Conservation (phyloP, 176 grass and related monocot genomes). For the Saccharum spontaneum region DNA sequence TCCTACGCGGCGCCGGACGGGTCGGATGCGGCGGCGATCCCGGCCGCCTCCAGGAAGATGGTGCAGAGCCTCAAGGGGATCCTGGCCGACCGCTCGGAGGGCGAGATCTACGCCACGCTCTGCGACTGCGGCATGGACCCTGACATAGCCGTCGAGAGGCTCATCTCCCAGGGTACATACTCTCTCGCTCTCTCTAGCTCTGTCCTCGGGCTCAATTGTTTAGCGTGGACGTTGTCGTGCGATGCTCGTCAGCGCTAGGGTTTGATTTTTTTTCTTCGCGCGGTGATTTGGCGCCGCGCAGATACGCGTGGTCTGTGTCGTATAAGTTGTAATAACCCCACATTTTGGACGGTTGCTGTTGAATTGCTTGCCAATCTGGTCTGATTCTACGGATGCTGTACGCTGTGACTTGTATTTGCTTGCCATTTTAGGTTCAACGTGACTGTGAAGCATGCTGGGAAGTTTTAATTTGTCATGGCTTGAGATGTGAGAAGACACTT, state of each 20-base stretch:
- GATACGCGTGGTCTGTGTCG: neutral
- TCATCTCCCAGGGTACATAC: slow-evolving; percentile 63
- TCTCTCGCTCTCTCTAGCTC: too few relatives aligned
- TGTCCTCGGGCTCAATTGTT: neutral
- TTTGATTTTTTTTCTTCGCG: neutral
- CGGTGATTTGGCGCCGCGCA: neutral
- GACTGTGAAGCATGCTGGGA: neutral
- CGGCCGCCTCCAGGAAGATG: slow-evolving; percentile 55
- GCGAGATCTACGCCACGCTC: slow-evolving; percentile 74
- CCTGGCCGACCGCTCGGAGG: slow-evolving; percentile 63
- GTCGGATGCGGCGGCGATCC: slow-evolving; percentile 48
- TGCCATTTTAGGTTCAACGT: neutral
- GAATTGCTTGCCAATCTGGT: slow-evolving; percentile 19
- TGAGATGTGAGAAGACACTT: neutral
- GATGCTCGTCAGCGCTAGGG: slow-evolving; percentile 21
- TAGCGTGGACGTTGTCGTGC: neutral
- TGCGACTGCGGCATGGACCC: slow-evolving; percentile 83
- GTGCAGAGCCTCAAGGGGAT: slow-evolving; percentile 79
- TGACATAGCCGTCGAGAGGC: slow-evolving; percentile 69
- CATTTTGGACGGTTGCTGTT: neutral
- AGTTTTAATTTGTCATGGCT: neutral
- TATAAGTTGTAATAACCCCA: neutral
- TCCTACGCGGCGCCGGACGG: slow-evolving; percentile 15
- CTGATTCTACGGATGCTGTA: neutral
- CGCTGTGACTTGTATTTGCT: neutral